Conservation (phyloP, 306 rosid genomes). For the Luffa aegyptiaca region DNA sequence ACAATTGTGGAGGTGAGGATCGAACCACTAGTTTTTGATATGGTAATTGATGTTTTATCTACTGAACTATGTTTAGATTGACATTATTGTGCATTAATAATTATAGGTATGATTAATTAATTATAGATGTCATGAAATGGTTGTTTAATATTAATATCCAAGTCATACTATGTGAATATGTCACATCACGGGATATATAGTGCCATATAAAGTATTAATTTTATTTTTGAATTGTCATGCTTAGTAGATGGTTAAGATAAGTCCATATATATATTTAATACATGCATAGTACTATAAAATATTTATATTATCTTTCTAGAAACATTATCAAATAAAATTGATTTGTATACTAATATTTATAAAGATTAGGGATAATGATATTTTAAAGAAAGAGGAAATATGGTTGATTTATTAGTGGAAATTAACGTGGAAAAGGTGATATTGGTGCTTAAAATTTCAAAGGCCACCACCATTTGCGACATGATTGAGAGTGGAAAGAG, state of each 20-base stretch:
- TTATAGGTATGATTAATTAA: too few species aligned
- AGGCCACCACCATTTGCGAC: conserved; percentile 4
- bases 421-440: neutral
- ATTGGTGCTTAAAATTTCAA: neutral
- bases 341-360: neutral
- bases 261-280: neutral
- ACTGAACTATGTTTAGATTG: too few species aligned
- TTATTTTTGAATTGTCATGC: neutral
- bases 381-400: neutral
- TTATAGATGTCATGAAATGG: too few species aligned
- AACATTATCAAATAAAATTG: neutral
- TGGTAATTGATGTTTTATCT: too few species aligned
- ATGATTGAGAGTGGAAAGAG: neutral
- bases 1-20: too few species aligned
- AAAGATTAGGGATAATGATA: neutral
- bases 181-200: neutral
- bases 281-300: neutral
- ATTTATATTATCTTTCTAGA: neutral
- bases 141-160: too few species aligned
- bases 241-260: neutral
- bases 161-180: neutral
- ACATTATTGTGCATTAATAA: too few species aligned
- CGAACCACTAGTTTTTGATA: too few species aligned
- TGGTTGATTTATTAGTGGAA: neutral
- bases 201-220: neutral